These are phyloP conservation scores for Ceratocystiopsis sp. DNA, from an alignment of 2,329 filamentous ascomycete genomes.

Conservation along the genomic window DNA sequence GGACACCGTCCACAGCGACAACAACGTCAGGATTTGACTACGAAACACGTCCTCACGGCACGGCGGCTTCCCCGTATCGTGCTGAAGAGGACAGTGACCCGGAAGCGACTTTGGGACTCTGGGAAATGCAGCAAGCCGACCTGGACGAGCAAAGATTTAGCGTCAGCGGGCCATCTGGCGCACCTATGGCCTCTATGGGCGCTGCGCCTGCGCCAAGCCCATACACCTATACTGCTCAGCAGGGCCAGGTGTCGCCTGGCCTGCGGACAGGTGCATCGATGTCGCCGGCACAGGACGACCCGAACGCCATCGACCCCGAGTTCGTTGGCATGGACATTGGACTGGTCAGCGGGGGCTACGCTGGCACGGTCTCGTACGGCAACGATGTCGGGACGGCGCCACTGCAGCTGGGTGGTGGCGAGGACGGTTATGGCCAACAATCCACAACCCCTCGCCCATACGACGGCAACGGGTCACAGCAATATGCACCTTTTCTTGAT, in stretches of 20 bases:
- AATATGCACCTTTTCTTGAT: constrained; percentile 29
- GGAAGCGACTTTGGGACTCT: constrained; percentile 68
- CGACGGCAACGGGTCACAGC: constrained; percentile 12
- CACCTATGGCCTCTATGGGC: no score
- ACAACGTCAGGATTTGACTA: constrained; percentile 1
- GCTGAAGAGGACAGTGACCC: constrained; percentile 59
- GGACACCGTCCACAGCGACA: constrained; percentile 7
- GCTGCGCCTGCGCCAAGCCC: background rate
- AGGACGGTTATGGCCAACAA: constrained; percentile 28
- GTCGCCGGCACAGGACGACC: constrained; percentile 23
- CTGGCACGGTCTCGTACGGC: constrained; percentile 33
- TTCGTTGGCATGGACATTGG: constrained; percentile 56
- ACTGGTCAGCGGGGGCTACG: constrained; percentile 55
- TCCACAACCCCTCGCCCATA: constrained; percentile 26
- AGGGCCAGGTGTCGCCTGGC: constrained; percentile 9
- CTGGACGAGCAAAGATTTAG: constrained; percentile 53
- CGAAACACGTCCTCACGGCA: background rate
- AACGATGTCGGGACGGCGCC: constrained; percentile 23
- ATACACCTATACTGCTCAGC: constrained; percentile 1
- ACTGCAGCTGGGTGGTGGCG: constrained; percentile 10
- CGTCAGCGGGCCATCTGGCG: constrained; percentile 28
- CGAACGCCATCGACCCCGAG: constrained; percentile 50
- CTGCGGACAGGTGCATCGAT: no score
- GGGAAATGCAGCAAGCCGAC: constrained; percentile 72
- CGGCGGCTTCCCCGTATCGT: constrained; percentile 17